Base-by-base conservation (phyloP, 202 grass and related monocot genomes). In the Setaria italica region DNA sequence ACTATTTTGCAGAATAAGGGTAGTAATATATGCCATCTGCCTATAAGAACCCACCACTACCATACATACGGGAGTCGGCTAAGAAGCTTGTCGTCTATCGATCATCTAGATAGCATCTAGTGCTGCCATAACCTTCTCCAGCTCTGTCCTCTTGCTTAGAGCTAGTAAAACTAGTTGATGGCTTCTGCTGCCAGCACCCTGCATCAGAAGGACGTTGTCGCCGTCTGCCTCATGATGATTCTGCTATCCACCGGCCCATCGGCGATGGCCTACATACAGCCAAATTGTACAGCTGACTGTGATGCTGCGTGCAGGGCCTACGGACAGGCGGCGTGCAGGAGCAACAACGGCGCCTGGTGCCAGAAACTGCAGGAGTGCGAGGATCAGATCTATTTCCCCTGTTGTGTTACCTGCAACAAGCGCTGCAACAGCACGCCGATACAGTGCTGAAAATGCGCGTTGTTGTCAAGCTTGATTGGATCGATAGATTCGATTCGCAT, bases 41-140 rank as follows among this genome's bases (percentile, higher is more conserved):
- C 72, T 74, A 74, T 74, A 74, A 74, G 55, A 74, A 5, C 72
- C 72, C 4, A 55, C 30, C 16, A 7, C 48, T 35, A 11, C 48
- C 29, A 41, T 41, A 41, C 39, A 41, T 41, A 53, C 1, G 21
- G 68, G 70, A 51, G 47, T 34, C 47, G 7, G 8, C 17, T 41
- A 41, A 41, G 70, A 53, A 74, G 70, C 70, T 9, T 15, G 4
- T 33, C 48, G 1, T 21, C 58, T 21, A 58, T 72, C 45, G 2
- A 49, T 30, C 45, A 19, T 39, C 64, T 5, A 9, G 7, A 39
- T n/a, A 7, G 6, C 34, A 42, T 5, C 65, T 67, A 67, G 65
- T 14, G 35, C 14, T 42, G 7, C 14, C 65, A 20, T 20, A 8
- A 19, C 15, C 47, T 32, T 15, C 45, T 72, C 45, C n/a, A 33